Base-by-base conservation (phyloP, 2,329 filamentous ascomycete genomes). In the Botrytis sinoallii region DNA sequence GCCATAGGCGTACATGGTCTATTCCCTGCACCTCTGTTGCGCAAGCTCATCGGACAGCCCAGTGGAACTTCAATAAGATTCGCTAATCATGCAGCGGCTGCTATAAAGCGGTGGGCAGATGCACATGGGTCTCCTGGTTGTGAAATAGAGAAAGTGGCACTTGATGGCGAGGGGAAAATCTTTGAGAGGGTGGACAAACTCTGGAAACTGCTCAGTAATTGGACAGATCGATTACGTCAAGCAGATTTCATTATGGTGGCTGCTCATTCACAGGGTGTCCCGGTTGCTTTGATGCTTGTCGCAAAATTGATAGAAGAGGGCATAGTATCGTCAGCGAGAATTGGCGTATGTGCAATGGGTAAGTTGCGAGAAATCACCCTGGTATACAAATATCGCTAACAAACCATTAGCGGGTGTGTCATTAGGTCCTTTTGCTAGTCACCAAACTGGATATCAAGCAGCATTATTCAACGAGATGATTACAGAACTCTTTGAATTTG, bases 1-100 rank as follows among this genome's bases (percentile, higher is more conserved):
- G 94, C 95, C 1, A 97, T 99, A 77, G 96, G 96, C 57, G 90
- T 99, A 1, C 96, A 99, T 82, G 96, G 96, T 0, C 92, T 97
- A 75, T 98, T 98, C 77, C 96, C 96, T 1, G 94, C 94, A 0
- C 89, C 92, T 0, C 89, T 97, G 60, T 87, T 99, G 52, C 91
- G 96, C n/a, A 92, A 92, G 32, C 92, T 99, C 77, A 91, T 98
- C 25, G 96, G 96, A 0, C 95, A 97, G 78, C 96, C 96, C 0
- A 99, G 95, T 0, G 96, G 96, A 9, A 99, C 96, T 0, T 98
- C 95, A 0, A 90, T 98, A 73, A 91, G 94, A 59, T 99, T 99
- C 80, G 94, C 95, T 16, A 95, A 93, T 76, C 91, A 95, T 79
- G 93, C 92, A 29, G 94, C 94, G 9, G 90, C 93, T 57, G 92